A percentile compares a stretch with the other conserved stretches of the same genome.
These are phyloP conservation scores for Amanita subjunquillea DNA, from an alignment of 768 basidiomycete genomes.

Conservation along the genomic window DNA sequence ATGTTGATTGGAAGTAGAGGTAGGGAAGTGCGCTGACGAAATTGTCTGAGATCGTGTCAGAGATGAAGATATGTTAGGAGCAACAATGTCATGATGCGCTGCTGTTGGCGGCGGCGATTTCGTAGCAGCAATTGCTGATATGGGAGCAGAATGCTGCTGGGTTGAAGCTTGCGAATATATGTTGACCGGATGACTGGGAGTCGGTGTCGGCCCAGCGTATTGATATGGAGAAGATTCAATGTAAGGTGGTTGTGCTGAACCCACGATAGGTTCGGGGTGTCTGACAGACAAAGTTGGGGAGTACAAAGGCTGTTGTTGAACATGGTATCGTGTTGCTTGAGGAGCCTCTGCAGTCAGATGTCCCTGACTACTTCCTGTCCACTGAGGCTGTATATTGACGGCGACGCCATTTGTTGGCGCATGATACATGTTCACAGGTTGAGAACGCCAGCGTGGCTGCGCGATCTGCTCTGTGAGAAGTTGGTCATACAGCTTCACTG, in stretches of 20 bases:
- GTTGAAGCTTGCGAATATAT: not conserved
- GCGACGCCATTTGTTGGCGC: not conserved
- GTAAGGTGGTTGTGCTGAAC: conserved; percentile 9
- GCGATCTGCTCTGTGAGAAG: conserved; percentile 77
- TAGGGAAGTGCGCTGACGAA: conserved; percentile 12
- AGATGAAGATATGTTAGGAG: not conserved
- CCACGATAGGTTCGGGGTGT: not conserved
- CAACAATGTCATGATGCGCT: not conserved
- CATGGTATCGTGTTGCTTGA: conserved; percentile 9
- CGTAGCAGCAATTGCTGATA: not conserved
- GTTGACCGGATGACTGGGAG: not conserved
- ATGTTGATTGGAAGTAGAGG: conserved; percentile 13
- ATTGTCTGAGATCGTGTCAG: not conserved
- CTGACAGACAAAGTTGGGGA: not conserved
- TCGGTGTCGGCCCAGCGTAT: conserved; percentile 24
- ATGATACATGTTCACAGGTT: not conserved
- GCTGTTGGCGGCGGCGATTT: conserved; percentile 1
- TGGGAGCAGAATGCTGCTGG: not conserved
- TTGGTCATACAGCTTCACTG: conserved; percentile 85
- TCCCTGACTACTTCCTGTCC: conserved; percentile 2
- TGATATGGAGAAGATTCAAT: conserved; percentile 16
- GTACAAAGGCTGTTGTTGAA: conserved; percentile 8
- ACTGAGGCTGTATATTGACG: not conserved
- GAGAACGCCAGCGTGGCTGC: conserved; percentile 54
- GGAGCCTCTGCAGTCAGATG: conserved; percentile 2